phyloP scores from a whole-genome alignment of 2,329 filamentous ascomycete genomes.

The Whalleya microplaca region DNA sequence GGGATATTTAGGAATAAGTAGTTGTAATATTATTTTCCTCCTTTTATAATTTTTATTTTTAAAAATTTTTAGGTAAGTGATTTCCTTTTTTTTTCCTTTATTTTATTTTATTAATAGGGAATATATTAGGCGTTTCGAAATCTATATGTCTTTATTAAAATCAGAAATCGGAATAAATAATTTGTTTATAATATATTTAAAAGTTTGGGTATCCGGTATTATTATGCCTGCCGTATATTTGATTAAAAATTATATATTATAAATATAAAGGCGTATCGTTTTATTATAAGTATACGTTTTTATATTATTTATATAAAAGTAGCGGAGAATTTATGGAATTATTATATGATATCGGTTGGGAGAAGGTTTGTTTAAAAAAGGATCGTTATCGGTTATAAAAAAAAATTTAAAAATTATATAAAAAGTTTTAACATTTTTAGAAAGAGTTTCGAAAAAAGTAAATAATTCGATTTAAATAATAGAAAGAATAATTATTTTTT shows the following conservation, averaged over 20 bases:
- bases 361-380: constrained; percentile 5
- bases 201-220: too few species aligned
- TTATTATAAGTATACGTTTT: too few species aligned
- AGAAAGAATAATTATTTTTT: neutral
- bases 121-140: neutral
- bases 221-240: too few species aligned
- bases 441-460: neutral
- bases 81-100: neutral
- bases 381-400: constrained; percentile 5
- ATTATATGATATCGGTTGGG: too few species aligned
- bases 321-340: too few species aligned
- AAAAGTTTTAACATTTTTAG: constrained; percentile 4
- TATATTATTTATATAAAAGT: too few species aligned
- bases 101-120: neutral
- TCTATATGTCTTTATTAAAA: neutral
- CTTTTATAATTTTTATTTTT: too few species aligned
- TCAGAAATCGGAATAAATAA: neutral
- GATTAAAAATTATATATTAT: too few species aligned
- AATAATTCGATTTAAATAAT: constrained; percentile 1
- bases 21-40: constrained; percentile 2
- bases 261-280: too few species aligned
- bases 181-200: constrained; percentile 1
- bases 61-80: constrained; percentile 1
- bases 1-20: too few species aligned
- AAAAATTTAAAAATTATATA: constrained; percentile 1